Evolutionary conservation across 495 filamentous ascomycete species (phyloP).

Genomic region (Saxophila tyrrhenica): DNA sequence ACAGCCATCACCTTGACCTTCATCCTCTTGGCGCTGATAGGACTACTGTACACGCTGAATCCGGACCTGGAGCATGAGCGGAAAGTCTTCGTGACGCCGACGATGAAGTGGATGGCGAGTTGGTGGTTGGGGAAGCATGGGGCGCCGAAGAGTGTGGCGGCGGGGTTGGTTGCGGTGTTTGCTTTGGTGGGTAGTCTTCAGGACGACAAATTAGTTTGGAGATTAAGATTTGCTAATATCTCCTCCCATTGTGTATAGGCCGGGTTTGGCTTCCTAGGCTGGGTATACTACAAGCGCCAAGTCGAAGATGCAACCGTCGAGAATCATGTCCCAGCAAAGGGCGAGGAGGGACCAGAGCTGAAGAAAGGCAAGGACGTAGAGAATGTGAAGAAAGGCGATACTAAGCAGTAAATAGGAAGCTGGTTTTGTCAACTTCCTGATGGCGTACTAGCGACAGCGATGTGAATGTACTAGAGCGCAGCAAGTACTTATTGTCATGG

Average conservation of each 20-base stretch:
- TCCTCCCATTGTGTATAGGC: too few species aligned
- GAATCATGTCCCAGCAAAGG: background rate
- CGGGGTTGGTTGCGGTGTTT: background rate
- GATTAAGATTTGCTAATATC: too few species aligned
- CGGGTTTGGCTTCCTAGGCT: background rate
- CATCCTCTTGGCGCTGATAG: slow-evolving; percentile 18
- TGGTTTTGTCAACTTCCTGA: background rate
- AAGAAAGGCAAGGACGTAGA: slow-evolving; percentile 27
- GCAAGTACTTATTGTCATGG: too few species aligned
- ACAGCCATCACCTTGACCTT: slow-evolving; percentile 19
- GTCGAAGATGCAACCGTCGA: background rate
- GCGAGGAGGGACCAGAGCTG: background rate
- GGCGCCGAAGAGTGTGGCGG: background rate
- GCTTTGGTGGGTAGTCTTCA: too few species aligned
- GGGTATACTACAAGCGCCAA: background rate
- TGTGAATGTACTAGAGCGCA: too few species aligned
- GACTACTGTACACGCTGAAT: slow-evolving; percentile 21
- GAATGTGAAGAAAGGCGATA: slow-evolving; percentile 51
- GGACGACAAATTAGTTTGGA: too few species aligned
- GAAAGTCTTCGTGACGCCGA: slow-evolving; percentile 21
- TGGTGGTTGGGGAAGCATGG: background rate
- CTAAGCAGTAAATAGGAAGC: slow-evolving; percentile 21
- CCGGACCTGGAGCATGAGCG: slow-evolving; percentile 23
- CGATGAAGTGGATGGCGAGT: slow-evolving; percentile 14
- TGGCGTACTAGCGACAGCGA: too few species aligned